These are phyloP conservation scores for Phaseolus lunatus DNA, from an alignment of 306 rosid species.

Conservation along the genomic window DNA sequence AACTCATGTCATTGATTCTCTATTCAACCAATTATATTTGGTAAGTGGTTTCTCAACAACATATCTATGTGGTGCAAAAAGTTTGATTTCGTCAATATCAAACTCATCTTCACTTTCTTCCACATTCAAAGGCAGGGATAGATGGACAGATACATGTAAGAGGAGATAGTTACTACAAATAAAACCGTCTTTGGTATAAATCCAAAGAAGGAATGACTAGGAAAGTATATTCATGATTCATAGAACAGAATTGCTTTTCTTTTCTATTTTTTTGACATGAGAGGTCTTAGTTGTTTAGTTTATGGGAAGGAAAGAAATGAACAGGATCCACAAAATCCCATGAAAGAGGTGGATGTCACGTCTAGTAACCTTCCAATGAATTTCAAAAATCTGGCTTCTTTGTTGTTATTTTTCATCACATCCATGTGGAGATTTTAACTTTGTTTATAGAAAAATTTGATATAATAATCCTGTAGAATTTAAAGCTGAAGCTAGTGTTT, in stretches of 20 bases:
- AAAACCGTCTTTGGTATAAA: slow-evolving; percentile 35
- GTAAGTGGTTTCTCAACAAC: slow-evolving; percentile 15
- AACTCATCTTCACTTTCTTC: slow-evolving; percentile 46
- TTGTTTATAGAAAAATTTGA: too few relatives aligned
- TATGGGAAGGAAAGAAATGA: too few relatives aligned
- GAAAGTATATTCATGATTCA: slow-evolving; percentile 21
- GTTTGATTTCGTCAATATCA: slow-evolving; percentile 36
- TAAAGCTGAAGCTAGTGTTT: background rate
- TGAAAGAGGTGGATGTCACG: background rate
- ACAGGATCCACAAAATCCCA: background rate
- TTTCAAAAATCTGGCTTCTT: background rate
- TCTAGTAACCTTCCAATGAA: background rate
- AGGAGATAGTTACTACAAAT: slow-evolving; percentile 44
- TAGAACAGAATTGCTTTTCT: too few relatives aligned
- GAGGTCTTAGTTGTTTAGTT: background rate
- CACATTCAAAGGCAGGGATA: slow-evolving; percentile 53
- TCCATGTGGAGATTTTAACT: background rate
- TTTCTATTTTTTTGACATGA: background rate
- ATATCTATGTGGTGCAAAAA: slow-evolving; percentile 9
- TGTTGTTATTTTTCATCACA: background rate
- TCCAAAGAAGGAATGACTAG: slow-evolving; percentile 39
- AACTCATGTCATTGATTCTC: slow-evolving; percentile 36
- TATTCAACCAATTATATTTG: slow-evolving; percentile 17
- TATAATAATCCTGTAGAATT: background rate
- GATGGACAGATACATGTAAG: slow-evolving; percentile 23